Percentiles rank a stretch among this genome's conserved stretches.
These are phyloP conservation scores for Cordia subcordata DNA, from an alignment of 257 asterid genomes.

Conservation along the genomic window DNA sequence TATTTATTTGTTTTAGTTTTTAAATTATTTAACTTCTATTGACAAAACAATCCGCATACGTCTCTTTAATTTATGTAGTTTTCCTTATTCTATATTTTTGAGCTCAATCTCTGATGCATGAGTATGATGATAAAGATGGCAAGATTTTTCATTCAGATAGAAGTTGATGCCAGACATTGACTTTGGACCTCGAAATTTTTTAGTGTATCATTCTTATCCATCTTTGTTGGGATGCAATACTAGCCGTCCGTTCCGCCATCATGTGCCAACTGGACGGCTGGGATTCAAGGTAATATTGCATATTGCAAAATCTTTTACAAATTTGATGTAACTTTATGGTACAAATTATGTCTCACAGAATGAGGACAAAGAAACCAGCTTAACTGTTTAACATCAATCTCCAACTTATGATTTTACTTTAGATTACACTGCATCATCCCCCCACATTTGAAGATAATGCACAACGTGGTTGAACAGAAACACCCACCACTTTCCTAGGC, in stretches of 20 bases:
- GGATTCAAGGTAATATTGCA: constrained; percentile 8
- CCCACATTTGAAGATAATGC: constrained; percentile 19
- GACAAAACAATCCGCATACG: too few relatives aligned
- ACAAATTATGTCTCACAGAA: constrained; percentile 26
- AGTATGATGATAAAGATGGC: neutral
- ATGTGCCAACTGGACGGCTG: constrained; percentile 21
- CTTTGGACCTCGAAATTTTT: neutral
- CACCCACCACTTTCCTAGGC: constrained; percentile 25
- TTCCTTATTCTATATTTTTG: too few relatives aligned
- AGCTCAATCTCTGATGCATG: constrained; percentile 7
- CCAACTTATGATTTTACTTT: constrained; percentile 13
- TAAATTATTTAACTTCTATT: too few relatives aligned
- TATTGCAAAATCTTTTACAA: constrained; percentile 13
- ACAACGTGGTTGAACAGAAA: constrained; percentile 39
- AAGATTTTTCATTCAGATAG: constrained; percentile 3
- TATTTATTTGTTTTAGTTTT: too few relatives aligned
- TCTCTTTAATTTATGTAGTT: too few relatives aligned
- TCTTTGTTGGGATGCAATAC: neutral
- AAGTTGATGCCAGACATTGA: constrained; percentile 14
- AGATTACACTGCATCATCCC: constrained; percentile 7
- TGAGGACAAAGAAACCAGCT: constrained; percentile 48
- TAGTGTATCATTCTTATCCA: constrained; percentile 18
- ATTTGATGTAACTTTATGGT: constrained; percentile 33
- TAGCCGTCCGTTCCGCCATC: constrained; percentile 14
- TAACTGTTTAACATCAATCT: constrained; percentile 19